Evolutionary conservation across 1,284 basidiomycete species (phyloP).

Genomic region (Boletellus dicymbophilus): DNA sequence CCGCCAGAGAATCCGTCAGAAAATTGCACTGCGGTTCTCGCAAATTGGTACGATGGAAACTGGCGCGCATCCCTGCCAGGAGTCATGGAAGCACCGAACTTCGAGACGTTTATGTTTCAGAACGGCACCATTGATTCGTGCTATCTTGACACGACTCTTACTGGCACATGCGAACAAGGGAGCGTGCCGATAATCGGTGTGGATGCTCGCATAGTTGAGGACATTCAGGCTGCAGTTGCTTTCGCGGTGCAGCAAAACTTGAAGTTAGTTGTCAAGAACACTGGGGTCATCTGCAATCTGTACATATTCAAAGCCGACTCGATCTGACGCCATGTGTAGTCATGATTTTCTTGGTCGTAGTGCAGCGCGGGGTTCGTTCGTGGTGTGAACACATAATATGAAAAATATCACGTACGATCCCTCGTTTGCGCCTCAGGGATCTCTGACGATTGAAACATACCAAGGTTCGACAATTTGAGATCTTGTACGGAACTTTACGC

Average conservation of each 20-base stretch:
- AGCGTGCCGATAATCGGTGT: constrained; percentile 19
- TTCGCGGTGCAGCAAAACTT: constrained; percentile 39
- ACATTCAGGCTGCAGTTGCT: constrained; percentile 38
- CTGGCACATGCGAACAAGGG: constrained; percentile 12
- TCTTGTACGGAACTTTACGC: too few relatives aligned
- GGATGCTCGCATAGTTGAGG: constrained; percentile 32
- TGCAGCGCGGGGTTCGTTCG: constrained; percentile 35
- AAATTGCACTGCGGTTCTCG: constrained; percentile 30
- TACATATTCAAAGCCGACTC: too few relatives aligned
- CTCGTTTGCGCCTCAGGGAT: constrained; percentile 35
- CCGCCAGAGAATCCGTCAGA: constrained; percentile 15
- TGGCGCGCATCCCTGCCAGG: constrained; percentile 45
- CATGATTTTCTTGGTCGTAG: constrained; percentile 37
- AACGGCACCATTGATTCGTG: constrained; percentile 42
- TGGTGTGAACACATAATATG: constrained; percentile 42
- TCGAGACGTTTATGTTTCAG: constrained; percentile 39
- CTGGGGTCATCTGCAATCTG: constrained; percentile 33
- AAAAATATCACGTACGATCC: constrained; percentile 25
- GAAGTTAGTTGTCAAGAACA: constrained; percentile 49
- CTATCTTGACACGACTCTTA: constrained; percentile 15
- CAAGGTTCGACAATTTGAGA: constrained; percentile 8
- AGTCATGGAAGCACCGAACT: constrained; percentile 41
- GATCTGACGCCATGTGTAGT: not conserved
- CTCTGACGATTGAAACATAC: constrained; percentile 14
- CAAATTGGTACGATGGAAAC: constrained; percentile 32